These are phyloP conservation scores for Rugonectria rugulosa DNA, from an alignment of 2,329 filamentous ascomycete genomes.

Conservation along the genomic window DNA sequence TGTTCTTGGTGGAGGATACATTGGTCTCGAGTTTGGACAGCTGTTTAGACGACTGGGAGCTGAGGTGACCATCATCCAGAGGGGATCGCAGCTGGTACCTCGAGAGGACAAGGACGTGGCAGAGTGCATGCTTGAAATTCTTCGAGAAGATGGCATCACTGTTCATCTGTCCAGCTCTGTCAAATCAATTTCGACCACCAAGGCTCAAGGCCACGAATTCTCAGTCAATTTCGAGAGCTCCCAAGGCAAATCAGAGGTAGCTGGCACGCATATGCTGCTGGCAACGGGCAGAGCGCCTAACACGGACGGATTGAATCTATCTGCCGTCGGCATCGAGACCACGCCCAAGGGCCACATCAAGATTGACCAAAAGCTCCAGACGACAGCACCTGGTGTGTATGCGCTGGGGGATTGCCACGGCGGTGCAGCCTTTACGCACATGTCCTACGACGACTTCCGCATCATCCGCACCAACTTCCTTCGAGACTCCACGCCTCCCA, in stretches of 20 bases:
- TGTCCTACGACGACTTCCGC: conserved; percentile 64
- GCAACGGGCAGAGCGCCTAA: conserved; percentile 60
- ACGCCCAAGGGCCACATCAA: conserved; percentile 52
- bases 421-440: conserved; percentile 61
- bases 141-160: conserved; percentile 54
- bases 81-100: conserved; percentile 50
- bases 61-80: conserved; percentile 57
- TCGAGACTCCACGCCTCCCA: conserved; percentile 31
- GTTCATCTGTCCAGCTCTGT: conserved; percentile 49
- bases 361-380: conserved; percentile 54
- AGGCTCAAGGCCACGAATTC: conserved; percentile 21
- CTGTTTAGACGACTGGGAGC: conserved; percentile 58
- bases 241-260: conserved; percentile 35
- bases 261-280: conserved; percentile 57
- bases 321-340: conserved; percentile 49
- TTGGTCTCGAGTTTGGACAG: conserved; percentile 63
- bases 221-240: conserved; percentile 30
- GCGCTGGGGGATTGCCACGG: conserved; percentile 61
- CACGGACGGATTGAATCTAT: conserved; percentile 54
- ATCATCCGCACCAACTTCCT: conserved; percentile 57
- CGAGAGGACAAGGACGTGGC: conserved; percentile 59
- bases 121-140: conserved; percentile 49
- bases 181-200: conserved; percentile 33
- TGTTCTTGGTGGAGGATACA: conserved; percentile 60
- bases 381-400: conserved; percentile 51